Base-by-base conservation (phyloP, 805 yeast genomes). In the Wickerhamomyces bisporus region DNA sequence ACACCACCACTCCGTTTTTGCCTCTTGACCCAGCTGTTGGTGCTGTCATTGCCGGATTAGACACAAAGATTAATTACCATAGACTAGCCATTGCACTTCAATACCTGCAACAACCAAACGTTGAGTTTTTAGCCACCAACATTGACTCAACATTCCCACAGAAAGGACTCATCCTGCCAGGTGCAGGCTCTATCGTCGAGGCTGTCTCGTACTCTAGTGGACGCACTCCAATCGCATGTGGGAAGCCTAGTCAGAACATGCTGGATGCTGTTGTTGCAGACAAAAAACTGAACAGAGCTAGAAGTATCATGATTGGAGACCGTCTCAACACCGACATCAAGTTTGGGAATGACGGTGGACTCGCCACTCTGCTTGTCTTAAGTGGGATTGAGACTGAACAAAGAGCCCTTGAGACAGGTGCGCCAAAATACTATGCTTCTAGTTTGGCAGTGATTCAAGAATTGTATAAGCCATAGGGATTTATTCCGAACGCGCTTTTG, bases 121-220 rank as follows among this genome's bases (percentile, higher is more conserved):
- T 86, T 4, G 73, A 80, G 24, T 93, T 87, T 60, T 69, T 93
- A 46, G 98, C 97, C 17, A 93, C 98, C 5, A 93, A 93, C 60
- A 85, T 86, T 30, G 98, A 93, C 61, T 83, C 96, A 1, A 93
- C 98, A 0, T 93, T 79, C 67, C 98, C 98, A 2, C 77, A 84
- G 41, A 81, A 85, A 60, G 96, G 95, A 1, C 69, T 76, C 50
- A 73, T 86, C 34, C 71, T 93, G 35, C 95, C 96, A 15, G 98
- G 98, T 23, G 98, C 98, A 1, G 98, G 98, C 1, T 81, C 96
- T 2, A 75, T 87, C 47, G 80, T 91, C 31, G 85, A 86, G 48
- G 72, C 88, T 0, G 79, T 86, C 14, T 76, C 86, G 2, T 77
- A 64, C 48, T 81, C 91, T 11, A 64, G 86, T 17, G 89, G 86